Base-by-base conservation (phyloP, 2,329 filamentous ascomycete genomes). In the Lecanicillium sp. region DNA sequence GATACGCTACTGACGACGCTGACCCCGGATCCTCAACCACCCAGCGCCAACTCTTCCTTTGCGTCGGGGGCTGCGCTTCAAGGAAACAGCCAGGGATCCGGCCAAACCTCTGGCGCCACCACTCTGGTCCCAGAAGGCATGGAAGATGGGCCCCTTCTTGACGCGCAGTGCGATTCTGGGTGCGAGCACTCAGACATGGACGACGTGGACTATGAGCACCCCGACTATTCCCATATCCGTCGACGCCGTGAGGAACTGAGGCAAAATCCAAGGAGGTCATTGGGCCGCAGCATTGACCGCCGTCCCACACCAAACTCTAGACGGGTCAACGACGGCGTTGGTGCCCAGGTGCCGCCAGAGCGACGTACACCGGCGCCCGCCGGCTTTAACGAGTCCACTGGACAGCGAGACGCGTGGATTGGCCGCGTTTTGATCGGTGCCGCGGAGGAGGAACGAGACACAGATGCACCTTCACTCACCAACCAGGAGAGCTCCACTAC, bases 1-100 rank as follows among this genome's bases (percentile, higher is more conserved):
- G 83, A 90, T 43, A 87, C 81, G 3, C 77, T 96, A 38, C 68
- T 88, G 41, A 81, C 75, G 6, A 94, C 86, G 0, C 74, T 96
- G 44, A 81, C 84, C 0, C 86, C 87, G 1, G 88, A 95, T 56
- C 79, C 83, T 13, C 82, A 86, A 44, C 74, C 86, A 3, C 87
- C 88, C 1, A 94, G 84, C 49, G 76, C 79, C 2, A 79, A 84
- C 20, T 89, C 87, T 1, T 95, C 88, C 1, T 95, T 95, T 56
- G 75, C 81, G 1, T 89, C 85, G 9, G 71, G 71, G 8, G 45
- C 52, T 3, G 54, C 52, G 1, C 66, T 70, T 1, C 69, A 69
- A 44, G 62, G 55, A 38, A 59, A 61, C 2, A 62, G 9, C 45
- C 55, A 20, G 37, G 48, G 2, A 49, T 49, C 29, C 14, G 20